Evolutionary conservation across 441 rosid species (phyloP), one percentile per base, ranked within the genome.

Genomic region (Populus tomentosa): DNA sequence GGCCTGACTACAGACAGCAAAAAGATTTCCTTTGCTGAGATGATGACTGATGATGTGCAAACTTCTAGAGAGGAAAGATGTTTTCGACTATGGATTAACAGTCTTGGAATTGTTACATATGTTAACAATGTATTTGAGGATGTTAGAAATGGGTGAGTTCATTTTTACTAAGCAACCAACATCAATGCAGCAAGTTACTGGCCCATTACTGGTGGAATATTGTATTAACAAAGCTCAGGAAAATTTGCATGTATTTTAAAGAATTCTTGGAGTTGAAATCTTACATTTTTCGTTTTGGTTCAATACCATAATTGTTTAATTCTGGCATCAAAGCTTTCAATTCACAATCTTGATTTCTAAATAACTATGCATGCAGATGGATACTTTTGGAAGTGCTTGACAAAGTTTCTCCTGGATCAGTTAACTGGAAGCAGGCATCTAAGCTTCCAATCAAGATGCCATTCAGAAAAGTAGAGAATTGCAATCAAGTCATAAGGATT

Each of bases 381-480:
- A 10, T 87, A 67, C 85, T 86, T 71, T 71, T 87, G 63, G 89
- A 87, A 81, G 84, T 83, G 71, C 89, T 85, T 32, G 88, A 87
- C 77, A 87, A 85, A 78, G 75, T 87, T 23, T 85, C 81, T 36
- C 85, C 86, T 9, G 89, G 89, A 70, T 87, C 82, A 77, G 86
- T 86, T 63, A 83, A 81, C 74, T 86, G 87, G 87, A 86, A 83
- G 85, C 81, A 75, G 6, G 82, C 89, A 66, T 70, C 86, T 16
- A 87, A 80, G 77, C 89, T 88, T 80, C 89, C 88, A 28, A 83
- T 87, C 56, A 87, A 80, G 82, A 87, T 87, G 89, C 86, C 89
- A 40, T 87, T 87, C 56, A 81, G 89, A 76, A 87, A 85, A 74
- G 86, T 87, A 38, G 89, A 87, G 80, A 87, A 87, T 68, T 87